phyloP scores from a whole-genome alignment of 169 alveolate genomes.

The Cryptosporidium parvum region DNA sequence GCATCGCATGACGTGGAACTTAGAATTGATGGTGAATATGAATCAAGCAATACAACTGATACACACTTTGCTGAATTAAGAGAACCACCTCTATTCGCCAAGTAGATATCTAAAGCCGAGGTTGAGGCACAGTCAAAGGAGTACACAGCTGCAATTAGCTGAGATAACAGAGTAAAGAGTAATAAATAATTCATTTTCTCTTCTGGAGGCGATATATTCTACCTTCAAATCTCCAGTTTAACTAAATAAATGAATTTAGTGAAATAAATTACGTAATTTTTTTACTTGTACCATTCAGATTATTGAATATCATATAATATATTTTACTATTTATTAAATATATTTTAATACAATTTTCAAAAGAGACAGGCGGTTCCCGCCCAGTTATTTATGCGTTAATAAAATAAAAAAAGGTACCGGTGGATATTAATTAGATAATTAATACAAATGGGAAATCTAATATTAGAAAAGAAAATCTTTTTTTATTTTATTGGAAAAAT shows the following conservation, averaged over 20 bases:
- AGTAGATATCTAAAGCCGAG: neutral
- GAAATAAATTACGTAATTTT: too few relatives aligned
- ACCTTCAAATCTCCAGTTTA: conserved; percentile 2
- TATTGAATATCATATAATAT: too few relatives aligned
- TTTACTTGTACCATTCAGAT: too few relatives aligned
- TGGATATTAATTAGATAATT: neutral
- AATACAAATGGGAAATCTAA: neutral
- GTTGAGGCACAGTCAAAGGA: conserved; percentile 15
- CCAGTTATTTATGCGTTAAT: neutral
- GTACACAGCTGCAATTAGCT: neutral
- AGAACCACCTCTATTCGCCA: conserved; percentile 41
- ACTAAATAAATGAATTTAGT: too few relatives aligned
- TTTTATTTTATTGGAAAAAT: too few relatives aligned
- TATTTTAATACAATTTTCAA: too few relatives aligned
- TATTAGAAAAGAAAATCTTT: too few relatives aligned
- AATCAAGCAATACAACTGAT: conserved; percentile 9
- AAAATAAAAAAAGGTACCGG: neutral
- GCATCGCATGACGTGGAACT: conserved; percentile 41
- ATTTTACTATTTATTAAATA: too few relatives aligned
- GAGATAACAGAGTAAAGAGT: neutral
- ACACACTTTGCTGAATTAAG: conserved; percentile 39
- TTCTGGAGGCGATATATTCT: conserved; percentile 7
- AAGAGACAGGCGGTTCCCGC: conserved; percentile 18
- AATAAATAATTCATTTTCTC: conserved; percentile 1
- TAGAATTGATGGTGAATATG: neutral